Evolutionary conservation across 768 basidiomycete genomes (phyloP).

Genomic region (Chalciporus piperatus): DNA sequence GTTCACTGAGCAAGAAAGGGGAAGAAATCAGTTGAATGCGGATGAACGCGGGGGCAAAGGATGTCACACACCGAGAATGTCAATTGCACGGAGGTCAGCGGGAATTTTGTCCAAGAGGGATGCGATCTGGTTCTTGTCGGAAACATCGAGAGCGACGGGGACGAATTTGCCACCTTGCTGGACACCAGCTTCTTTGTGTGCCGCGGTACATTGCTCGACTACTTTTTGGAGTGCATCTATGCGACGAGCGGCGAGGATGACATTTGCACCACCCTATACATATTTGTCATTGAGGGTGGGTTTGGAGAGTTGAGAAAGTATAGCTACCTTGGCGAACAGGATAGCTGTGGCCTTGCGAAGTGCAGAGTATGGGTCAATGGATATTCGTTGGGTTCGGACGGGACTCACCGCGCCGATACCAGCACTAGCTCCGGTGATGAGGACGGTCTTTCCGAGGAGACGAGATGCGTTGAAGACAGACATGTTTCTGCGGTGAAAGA

Average conservation of each 20-base stretch:
- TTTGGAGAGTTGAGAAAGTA: not conserved
- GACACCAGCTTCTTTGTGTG: conserved; percentile 70
- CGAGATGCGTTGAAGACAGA: conserved; percentile 80
- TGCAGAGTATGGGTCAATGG: not conserved
- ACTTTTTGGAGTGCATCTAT: conserved; percentile 70
- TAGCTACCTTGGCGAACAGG: conserved; percentile 77
- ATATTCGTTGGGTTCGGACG: not conserved
- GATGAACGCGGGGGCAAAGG: not conserved
- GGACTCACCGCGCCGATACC: conserved; percentile 85
- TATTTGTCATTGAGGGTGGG: not conserved
- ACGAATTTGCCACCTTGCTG: conserved; percentile 78
- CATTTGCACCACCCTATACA: conserved; percentile 75
- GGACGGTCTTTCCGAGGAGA: conserved; percentile 79
- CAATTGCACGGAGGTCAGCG: conserved; percentile 64
- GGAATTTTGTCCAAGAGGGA: conserved; percentile 72
- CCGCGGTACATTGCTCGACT: conserved; percentile 59
- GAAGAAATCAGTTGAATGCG: not conserved
- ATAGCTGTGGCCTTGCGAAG: conserved; percentile 71
- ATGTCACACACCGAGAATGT: conserved; percentile 68
- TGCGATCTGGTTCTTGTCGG: conserved; percentile 70
- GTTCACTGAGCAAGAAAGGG: conserved; percentile 42
- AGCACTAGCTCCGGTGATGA: conserved; percentile 86
- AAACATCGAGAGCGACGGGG: conserved; percentile 72
- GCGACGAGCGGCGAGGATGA: conserved; percentile 82
- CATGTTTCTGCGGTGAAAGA: conserved; percentile 40